A percentile compares a stretch with the other conserved stretches of the same genome.
These are phyloP conservation scores for Plantago coronopus DNA, from an alignment of 305 asterid species.

Conservation along the genomic window DNA sequence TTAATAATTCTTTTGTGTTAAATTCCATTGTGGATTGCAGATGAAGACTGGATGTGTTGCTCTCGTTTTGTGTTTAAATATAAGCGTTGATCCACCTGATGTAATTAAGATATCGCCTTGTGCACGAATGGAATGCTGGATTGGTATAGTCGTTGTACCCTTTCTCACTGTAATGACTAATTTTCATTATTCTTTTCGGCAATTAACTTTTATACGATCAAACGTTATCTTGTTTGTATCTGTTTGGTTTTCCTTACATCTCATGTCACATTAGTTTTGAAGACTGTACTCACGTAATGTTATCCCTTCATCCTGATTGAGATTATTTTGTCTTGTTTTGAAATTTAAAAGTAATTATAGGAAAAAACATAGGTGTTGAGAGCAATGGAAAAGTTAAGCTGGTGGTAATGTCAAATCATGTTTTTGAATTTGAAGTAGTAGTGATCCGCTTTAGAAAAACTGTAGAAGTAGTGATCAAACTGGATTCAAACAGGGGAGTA, in stretches of 20 bases:
- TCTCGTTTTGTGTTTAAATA: constrained; percentile 90
- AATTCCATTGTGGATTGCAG: constrained; percentile 50
- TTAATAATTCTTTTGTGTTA: constrained; percentile 14
- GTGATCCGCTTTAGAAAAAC: too few relatives aligned
- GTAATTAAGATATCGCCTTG: constrained; percentile 98
- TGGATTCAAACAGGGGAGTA: too few relatives aligned
- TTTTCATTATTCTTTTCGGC: constrained; percentile 12
- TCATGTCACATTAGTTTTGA: too few relatives aligned
- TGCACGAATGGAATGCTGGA: constrained; percentile 99
- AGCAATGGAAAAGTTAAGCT: too few relatives aligned
- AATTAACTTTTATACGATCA: neutral
- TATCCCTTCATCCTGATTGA: too few relatives aligned
- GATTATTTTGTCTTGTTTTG: too few relatives aligned
- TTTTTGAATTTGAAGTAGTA: too few relatives aligned
- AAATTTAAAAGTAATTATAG: too few relatives aligned
- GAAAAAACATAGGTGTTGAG: too few relatives aligned
- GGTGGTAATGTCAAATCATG: too few relatives aligned
- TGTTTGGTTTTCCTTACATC: neutral
- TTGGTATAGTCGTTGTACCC: constrained; percentile 49
- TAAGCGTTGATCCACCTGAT: constrained; percentile 97
- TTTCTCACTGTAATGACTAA: constrained; percentile 17
- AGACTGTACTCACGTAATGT: too few relatives aligned
- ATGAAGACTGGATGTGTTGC: constrained; percentile 99
- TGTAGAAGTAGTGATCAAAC: too few relatives aligned
- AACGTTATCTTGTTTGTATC: constrained; percentile 2